Evolutionary conservation across 805 yeast species (phyloP).

Genomic region (Starmerella vaccinii): DNA sequence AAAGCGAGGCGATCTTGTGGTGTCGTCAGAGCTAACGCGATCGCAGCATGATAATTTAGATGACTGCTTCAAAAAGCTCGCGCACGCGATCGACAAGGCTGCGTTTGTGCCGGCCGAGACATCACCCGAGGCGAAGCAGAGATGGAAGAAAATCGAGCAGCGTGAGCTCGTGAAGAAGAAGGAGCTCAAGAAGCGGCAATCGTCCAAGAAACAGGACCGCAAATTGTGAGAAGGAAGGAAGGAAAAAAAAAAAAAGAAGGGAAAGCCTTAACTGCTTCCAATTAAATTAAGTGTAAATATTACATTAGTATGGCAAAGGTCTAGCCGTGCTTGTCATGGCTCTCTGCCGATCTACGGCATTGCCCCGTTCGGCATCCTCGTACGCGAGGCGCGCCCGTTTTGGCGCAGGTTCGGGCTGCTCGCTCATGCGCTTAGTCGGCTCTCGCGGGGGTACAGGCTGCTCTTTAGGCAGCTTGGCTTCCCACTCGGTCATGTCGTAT

Average conservation of each 20-base stretch:
- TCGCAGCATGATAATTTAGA: slow-evolving; percentile 48
- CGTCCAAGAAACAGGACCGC: slow-evolving; percentile 35
- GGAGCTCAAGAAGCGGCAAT: slow-evolving; percentile 31
- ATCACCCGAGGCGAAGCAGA: slow-evolving; percentile 36
- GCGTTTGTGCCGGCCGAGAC: slow-evolving; percentile 43
- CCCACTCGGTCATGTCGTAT: slow-evolving; percentile 1
- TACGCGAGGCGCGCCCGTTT: slow-evolving; percentile 14
- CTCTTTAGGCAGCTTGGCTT: slow-evolving; percentile 2
- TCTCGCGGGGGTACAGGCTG: neutral
- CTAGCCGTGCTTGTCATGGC: slow-evolving; percentile 3
- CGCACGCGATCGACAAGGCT: slow-evolving; percentile 40
- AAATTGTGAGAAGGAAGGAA: slow-evolving; percentile 1
- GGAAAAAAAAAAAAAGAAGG: neutral
- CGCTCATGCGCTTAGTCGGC: neutral
- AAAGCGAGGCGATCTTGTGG: slow-evolving; percentile 43
- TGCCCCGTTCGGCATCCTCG: slow-evolving; percentile 8
- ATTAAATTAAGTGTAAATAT: neutral
- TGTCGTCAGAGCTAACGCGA: slow-evolving; percentile 52
- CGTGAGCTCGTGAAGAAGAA: slow-evolving; percentile 33
- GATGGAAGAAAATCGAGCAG: slow-evolving; percentile 40
- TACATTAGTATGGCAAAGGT: slow-evolving; percentile 15
- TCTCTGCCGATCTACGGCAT: slow-evolving; percentile 6
- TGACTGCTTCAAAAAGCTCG: slow-evolving; percentile 51
- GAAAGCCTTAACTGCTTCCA: too few relatives aligned
- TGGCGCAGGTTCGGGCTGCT: slow-evolving; percentile 3